phyloP scores from a whole-genome alignment of 352 stramenopile species.

The Globisporangium irregulare region DNA sequence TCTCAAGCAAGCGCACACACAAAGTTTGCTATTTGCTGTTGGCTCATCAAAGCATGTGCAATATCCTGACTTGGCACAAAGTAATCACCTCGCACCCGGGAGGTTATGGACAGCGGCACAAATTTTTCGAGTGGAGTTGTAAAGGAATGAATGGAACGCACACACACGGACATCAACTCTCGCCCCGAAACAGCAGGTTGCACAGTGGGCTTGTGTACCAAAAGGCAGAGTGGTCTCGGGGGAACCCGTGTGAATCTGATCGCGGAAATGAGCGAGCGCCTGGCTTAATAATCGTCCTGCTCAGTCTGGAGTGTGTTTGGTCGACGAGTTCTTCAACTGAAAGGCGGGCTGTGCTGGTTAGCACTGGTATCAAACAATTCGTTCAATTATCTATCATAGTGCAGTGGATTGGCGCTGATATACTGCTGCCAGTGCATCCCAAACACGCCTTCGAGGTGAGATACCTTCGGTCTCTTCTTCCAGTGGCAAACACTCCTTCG shows the following conservation, averaged over 20 bases:
- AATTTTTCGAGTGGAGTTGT: neutral
- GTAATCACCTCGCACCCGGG: neutral
- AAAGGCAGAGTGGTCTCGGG: neutral
- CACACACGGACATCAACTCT: neutral
- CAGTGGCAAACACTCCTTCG: too few species aligned
- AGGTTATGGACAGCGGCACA: neutral
- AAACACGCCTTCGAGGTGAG: too few species aligned
- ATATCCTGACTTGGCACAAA: neutral
- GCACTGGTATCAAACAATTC: too few species aligned
- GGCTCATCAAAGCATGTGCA: neutral
- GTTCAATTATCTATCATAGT: too few species aligned
- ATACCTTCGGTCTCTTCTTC: neutral
- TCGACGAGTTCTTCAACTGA: neutral
- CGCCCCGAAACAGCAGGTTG: neutral
- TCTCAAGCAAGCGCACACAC: too few species aligned
- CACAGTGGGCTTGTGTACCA: neutral
- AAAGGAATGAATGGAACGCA: neutral
- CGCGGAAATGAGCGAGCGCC: neutral
- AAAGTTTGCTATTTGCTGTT: neutral
- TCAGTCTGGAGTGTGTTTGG: neutral
- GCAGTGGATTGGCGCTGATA: too few species aligned
- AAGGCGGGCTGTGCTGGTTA: too few species aligned
- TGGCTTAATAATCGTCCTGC: neutral
- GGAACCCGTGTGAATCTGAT: neutral
- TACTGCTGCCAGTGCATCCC: too few species aligned